Base-by-base conservation (phyloP, 2,329 filamentous ascomycete species). In the Clonostachys sp. region DNA sequence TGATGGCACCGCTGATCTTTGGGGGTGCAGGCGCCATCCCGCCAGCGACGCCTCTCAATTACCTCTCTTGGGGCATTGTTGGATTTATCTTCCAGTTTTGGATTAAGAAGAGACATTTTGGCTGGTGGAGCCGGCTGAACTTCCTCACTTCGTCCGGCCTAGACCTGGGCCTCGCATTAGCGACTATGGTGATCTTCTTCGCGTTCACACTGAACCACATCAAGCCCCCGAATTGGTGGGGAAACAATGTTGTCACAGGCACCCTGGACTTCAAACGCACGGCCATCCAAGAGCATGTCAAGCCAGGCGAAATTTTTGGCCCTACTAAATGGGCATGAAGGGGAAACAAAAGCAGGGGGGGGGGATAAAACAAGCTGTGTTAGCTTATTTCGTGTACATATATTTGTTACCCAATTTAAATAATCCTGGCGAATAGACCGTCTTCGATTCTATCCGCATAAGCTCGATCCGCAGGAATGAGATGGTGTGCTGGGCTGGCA, bases 91-190 rank as follows among this genome's bases (percentile, higher is more conserved):
- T 89, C 71, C 86, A 90, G 62, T 81, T 80, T 61, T 75, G 71
- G 57, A 78, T 90, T 59, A 81, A 83, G 62, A 78, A 78, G 57
- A 73, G 75, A 13, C 75, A 80, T 61, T 81, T 81, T 51, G 75
- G 68, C 30, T 90, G 86, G 86, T 90, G 87, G 87, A 80, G 78
- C 63, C 75, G 83, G 24, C 79, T 87, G 59, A 89, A 89, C 67
- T 89, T 87, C 57, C 66, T 89, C 50, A 84, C 86, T 0, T 84
- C 83, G 12, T 86, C 84, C 0, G 86, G 80, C 0, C 70, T 90
- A 43, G 86, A 89, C 54, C 72, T 87, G 12, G 86, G 86, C 2
- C 71, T 89, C 2, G 83, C 83, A 2, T 67, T 89, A 24, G 75
- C 73, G 16, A 88, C 85, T 2, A 73, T 89, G 41, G 65, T 87